Conservation (phyloP, 352 stramenopile species). For the Thraustochytrium sp. region DNA sequence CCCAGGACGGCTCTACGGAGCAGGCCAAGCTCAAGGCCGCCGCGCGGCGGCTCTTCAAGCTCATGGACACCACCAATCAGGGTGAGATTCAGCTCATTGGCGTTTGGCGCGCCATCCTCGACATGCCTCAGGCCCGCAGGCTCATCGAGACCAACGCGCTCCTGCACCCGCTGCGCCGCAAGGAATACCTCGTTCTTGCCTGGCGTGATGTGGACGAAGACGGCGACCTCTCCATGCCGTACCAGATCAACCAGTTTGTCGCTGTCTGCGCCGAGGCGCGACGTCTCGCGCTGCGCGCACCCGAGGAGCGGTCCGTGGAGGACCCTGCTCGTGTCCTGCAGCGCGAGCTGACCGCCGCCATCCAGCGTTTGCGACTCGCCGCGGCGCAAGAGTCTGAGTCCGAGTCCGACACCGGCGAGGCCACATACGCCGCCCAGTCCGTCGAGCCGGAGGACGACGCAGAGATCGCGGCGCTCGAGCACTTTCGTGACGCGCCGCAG, state of each 20-base stretch:
- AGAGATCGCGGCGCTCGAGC: too few species aligned
- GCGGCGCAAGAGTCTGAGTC: neutral
- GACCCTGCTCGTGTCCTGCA: neutral
- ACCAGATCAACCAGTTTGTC: neutral
- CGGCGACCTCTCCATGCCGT: neutral
- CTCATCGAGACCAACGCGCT: neutral
- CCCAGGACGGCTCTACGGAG: neutral
- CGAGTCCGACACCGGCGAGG: too few species aligned
- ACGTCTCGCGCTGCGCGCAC: neutral
- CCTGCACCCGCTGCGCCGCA: neutral
- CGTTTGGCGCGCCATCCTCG: neutral
- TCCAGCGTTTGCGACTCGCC: neutral
- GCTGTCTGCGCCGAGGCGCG: neutral
- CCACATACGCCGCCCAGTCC: too few species aligned
- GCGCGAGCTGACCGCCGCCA: neutral
- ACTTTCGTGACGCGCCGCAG: too few species aligned
- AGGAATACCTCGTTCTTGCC: constrained; percentile 16
- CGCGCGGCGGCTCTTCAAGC: neutral
- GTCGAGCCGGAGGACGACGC: neutral
- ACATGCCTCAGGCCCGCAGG: neutral
- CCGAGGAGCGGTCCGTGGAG: neutral
- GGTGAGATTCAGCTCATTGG: neutral
- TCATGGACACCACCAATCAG: neutral
- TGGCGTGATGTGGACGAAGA: neutral
- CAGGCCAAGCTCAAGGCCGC: neutral